A percentile compares a stretch with the other conserved stretches of the same genome.
Conservation (phyloP, 2,329 filamentous ascomycete species). For the Esteya vermicola region DNA sequence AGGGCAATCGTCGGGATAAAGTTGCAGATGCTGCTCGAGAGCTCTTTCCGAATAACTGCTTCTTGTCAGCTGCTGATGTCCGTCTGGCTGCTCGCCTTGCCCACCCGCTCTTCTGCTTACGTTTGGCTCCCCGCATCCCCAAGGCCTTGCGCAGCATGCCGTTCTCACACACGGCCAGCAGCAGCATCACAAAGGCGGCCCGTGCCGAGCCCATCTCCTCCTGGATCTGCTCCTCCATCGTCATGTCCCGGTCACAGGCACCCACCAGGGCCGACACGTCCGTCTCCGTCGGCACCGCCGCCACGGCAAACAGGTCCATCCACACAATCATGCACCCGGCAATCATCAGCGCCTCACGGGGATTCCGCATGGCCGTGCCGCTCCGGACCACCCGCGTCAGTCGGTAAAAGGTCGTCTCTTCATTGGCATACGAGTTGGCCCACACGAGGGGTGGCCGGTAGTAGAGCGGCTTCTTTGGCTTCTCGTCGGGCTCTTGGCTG, state of each 20-base stretch:
- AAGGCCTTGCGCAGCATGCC: slow-evolving; percentile 37
- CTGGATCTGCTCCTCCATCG: slow-evolving; percentile 21
- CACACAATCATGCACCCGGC: slow-evolving; percentile 37
- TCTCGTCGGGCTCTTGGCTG: slow-evolving; percentile 8
- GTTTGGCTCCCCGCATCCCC: slow-evolving; percentile 22
- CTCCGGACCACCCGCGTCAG: slow-evolving; percentile 74
- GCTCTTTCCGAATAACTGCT: slow-evolving; percentile 29
- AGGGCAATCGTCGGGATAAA: slow-evolving; percentile 46
- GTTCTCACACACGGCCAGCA: slow-evolving; percentile 49
- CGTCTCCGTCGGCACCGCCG: slow-evolving; percentile 29
- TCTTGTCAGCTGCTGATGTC: not conserved
- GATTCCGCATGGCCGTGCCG: slow-evolving; percentile 30
- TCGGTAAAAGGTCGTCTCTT: slow-evolving; percentile 87
- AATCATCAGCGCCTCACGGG: slow-evolving; percentile 34
- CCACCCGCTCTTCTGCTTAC: not conserved
- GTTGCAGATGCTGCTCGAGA: slow-evolving; percentile 34
- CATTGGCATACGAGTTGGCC: slow-evolving; percentile 46
- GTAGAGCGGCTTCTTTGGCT: not conserved
- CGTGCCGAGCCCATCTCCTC: slow-evolving; percentile 47
- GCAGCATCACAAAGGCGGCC: slow-evolving; percentile 48
- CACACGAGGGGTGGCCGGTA: slow-evolving; percentile 22
- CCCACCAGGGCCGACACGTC: slow-evolving; percentile 15
- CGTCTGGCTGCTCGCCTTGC: not conserved
- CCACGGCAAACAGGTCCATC: slow-evolving; percentile 42
- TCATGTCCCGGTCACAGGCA: slow-evolving; percentile 4